phyloP scores from a whole-genome alignment of 495 filamentous ascomycete genomes.

The Xylaria palmicola region DNA sequence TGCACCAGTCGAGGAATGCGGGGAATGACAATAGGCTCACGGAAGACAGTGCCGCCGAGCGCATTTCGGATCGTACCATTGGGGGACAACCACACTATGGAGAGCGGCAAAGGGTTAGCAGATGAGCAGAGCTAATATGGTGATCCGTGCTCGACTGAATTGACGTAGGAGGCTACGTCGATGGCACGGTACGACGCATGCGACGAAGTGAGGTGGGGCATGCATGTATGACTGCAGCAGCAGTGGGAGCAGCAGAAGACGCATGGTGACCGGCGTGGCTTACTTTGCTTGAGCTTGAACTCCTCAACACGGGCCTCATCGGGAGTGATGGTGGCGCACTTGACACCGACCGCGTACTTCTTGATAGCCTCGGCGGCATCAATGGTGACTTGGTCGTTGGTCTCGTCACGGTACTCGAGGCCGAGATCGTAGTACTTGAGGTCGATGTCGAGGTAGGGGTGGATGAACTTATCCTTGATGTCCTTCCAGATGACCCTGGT shows the following conservation, averaged over 20 bases:
- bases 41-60: constrained; percentile 95
- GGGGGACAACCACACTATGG: constrained; percentile 90
- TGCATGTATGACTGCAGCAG: constrained; percentile 10
- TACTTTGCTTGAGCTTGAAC: constrained; percentile 97
- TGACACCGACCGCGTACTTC: constrained; percentile 97
- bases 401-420: constrained; percentile 91
- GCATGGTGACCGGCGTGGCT: constrained; percentile 20
- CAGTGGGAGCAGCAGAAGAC: background rate
- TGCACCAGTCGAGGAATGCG: constrained; percentile 88
- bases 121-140: background rate
- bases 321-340: constrained; percentile 98
- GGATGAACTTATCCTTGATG: constrained; percentile 97
- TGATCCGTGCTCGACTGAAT: background rate
- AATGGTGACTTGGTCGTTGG: constrained; percentile 90
- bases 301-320: constrained; percentile 96
- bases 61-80: constrained; percentile 97
- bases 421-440: constrained; percentile 99
- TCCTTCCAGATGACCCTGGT: constrained; percentile 98
- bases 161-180: no score
- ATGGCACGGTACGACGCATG: background rate
- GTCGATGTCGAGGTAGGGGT: constrained; percentile 92
- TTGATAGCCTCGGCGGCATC: constrained; percentile 97
- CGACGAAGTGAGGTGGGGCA: constrained; percentile 2
- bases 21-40: constrained; percentile 95
- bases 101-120: constrained; percentile 15